phyloP scores from a whole-genome alignment of 257 asterid genomes.

The Capsicum chinense region DNA sequence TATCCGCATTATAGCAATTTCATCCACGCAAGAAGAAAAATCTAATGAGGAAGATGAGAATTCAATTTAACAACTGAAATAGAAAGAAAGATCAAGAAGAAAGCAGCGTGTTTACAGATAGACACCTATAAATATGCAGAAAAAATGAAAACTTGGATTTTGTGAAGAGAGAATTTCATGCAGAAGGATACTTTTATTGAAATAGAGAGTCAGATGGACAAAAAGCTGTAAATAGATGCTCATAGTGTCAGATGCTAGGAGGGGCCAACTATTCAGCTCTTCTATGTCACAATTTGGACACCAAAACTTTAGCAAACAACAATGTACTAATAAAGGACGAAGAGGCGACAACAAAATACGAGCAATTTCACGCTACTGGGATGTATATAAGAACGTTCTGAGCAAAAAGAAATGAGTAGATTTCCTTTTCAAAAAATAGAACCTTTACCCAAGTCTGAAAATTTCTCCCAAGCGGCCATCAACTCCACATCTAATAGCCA shows the following conservation, averaged over 20 bases:
- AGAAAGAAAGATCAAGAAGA: constrained; percentile 27
- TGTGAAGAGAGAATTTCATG: constrained; percentile 15
- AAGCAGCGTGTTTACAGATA: constrained; percentile 24
- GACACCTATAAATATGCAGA: not conserved
- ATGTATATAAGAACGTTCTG: not conserved
- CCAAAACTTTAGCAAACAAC: not conserved
- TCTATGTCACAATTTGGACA: not conserved
- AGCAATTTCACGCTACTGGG: not conserved
- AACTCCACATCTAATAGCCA: too few species aligned
- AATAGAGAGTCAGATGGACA: not conserved
- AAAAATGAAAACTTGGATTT: constrained; percentile 37
- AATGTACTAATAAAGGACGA: not conserved
- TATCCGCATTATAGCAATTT: constrained; percentile 32
- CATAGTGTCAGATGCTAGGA: not conserved
- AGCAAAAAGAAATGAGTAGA: not conserved
- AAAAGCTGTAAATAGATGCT: not conserved
- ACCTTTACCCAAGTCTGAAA: too few species aligned
- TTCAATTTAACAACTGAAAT: not conserved
- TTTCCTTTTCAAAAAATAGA: not conserved
- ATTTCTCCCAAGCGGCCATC: too few species aligned
- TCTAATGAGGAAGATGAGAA: not conserved
- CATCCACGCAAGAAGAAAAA: constrained; percentile 37
- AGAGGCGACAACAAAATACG: not conserved
- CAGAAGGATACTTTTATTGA: not conserved
- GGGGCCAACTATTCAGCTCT: not conserved